Conservation (phyloP, 2,329 filamentous ascomycete species). For the Aspergillus sp. region DNA sequence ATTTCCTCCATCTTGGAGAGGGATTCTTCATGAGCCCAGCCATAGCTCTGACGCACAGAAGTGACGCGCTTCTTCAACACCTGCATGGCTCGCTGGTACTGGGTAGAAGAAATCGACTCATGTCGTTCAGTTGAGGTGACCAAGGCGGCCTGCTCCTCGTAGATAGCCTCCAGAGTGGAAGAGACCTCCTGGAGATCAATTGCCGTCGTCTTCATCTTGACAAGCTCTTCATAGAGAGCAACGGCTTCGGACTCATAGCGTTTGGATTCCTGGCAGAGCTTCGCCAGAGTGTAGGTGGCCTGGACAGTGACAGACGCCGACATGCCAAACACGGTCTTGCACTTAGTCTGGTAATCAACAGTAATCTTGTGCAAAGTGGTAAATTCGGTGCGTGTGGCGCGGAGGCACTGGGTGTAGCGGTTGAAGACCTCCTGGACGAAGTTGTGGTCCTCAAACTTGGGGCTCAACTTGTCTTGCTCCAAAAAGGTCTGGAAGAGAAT, state of each 20-base stretch:
- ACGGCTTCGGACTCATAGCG: conserved; percentile 36
- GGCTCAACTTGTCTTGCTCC: conserved; percentile 33
- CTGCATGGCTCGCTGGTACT: conserved; percentile 30
- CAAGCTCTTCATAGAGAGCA: conserved; percentile 37
- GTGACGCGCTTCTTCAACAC: conserved; percentile 31
- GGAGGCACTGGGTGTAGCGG: conserved; percentile 37
- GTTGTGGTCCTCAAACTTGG: conserved; percentile 32
- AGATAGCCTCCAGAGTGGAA: conserved; percentile 35
- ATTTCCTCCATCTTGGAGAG: conserved; percentile 38
- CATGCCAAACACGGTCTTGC: conserved; percentile 34
- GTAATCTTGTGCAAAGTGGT: conserved; percentile 33
- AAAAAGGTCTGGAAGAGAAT: conserved; percentile 38
- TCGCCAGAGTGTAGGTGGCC: conserved; percentile 35
- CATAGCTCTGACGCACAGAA: conserved; percentile 30
- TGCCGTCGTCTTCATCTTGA: conserved; percentile 40
- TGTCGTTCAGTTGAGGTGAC: conserved; percentile 20
- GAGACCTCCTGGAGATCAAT: conserved; percentile 35
- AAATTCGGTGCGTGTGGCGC: conserved; percentile 31
- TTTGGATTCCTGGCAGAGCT: conserved; percentile 40
- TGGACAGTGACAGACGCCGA: conserved; percentile 37
- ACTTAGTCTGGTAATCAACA: conserved; percentile 33
- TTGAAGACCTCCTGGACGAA: conserved; percentile 35
- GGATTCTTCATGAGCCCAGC: conserved; percentile 41
- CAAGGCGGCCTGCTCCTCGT: conserved; percentile 36
- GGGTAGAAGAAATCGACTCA: conserved; percentile 25